Base-by-base conservation (phyloP, 257 asterid genomes). In the Solanum arcanum region DNA sequence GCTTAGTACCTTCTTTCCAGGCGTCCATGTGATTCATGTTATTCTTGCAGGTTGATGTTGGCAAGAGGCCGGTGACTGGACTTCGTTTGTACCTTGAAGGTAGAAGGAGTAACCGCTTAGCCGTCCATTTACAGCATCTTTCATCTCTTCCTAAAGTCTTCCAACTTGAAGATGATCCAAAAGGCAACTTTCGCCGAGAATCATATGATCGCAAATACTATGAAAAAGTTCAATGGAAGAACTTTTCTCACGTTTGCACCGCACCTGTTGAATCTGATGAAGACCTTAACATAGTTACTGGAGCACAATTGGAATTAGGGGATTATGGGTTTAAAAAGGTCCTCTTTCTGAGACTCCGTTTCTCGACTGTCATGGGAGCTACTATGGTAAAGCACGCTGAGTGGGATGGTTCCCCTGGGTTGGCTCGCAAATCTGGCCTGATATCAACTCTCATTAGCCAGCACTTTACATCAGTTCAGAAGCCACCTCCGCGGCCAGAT, bases 331-430 rank as follows among this genome's bases (percentile, higher is more conserved):
- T 97, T 81, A 97, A 94, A 91, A 97, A 95, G 88, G 93, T 97
- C 86, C 96, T 97, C 68, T 93, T 93, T 89, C 92, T 97, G 14
- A 90, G 94, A 13, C 94, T 95, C 81, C 93, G 92, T 37, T 97
- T 94, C 94, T 93, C 96, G 74, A 91, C 93, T 41, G 99, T 96
- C 21, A 44, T 89, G 86, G 98, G 97, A 46, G 98, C 98, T 49
- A 81, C 95, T 25, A 83, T 87, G 6, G 96, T 93, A 12, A 97
- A 93, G 89, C 89, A 90, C 14, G 94, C 99, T 8, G 99, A 97
- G 89, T 97, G 99, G 99, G 99, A 97, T 73, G 99, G 99, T 31
- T 96, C 99, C 46, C 97, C 97, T 1, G 99, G 95, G 25, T 83
- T 96, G 89, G 97, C 93, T 27, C 96, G 98, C 83, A 97, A 97